A percentile compares a stretch with the other conserved stretches of the same genome.
These are phyloP conservation scores for Favolaschia claudopus DNA, from an alignment of 768 basidiomycete species.

Conservation along the genomic window DNA sequence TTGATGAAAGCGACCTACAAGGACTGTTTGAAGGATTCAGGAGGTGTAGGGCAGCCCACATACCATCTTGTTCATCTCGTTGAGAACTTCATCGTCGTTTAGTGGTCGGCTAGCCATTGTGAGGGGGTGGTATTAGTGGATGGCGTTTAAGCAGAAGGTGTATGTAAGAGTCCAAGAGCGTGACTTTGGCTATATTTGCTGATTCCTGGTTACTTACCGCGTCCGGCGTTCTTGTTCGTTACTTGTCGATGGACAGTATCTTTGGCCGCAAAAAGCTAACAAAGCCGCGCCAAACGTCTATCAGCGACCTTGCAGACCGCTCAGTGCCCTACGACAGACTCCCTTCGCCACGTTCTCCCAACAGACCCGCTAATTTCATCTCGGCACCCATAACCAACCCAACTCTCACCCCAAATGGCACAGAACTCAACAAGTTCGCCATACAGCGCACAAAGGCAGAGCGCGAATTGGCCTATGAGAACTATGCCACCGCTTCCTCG, in stretches of 20 bases:
- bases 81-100: slow-evolving; percentile 94
- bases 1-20: slow-evolving; percentile 95
- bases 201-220: no score
- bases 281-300: slow-evolving; percentile 67
- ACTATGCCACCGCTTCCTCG: slow-evolving; percentile 52
- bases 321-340: slow-evolving; percentile 80
- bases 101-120: slow-evolving; percentile 79
- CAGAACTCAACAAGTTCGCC: slow-evolving; percentile 71
- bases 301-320: slow-evolving; percentile 69
- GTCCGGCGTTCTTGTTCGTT: no score
- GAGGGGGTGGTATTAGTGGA: no score
- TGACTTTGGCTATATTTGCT: no score
- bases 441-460: slow-evolving; percentile 60
- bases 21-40: slow-evolving; percentile 1
- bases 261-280: slow-evolving; percentile 68
- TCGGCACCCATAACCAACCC: slow-evolving; percentile 89
- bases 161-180: no score
- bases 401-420: slow-evolving; percentile 73
- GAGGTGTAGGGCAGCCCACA: slow-evolving; percentile 25
- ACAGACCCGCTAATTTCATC: slow-evolving; percentile 63
- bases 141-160: no score
- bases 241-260: slow-evolving; percentile 75
- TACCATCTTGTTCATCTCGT: slow-evolving; percentile 99
- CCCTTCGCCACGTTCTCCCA: slow-evolving; percentile 63
- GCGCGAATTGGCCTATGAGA: slow-evolving; percentile 60